Conservation (phyloP, 768 basidiomycete genomes). For the Dacryopinax spathularia region DNA sequence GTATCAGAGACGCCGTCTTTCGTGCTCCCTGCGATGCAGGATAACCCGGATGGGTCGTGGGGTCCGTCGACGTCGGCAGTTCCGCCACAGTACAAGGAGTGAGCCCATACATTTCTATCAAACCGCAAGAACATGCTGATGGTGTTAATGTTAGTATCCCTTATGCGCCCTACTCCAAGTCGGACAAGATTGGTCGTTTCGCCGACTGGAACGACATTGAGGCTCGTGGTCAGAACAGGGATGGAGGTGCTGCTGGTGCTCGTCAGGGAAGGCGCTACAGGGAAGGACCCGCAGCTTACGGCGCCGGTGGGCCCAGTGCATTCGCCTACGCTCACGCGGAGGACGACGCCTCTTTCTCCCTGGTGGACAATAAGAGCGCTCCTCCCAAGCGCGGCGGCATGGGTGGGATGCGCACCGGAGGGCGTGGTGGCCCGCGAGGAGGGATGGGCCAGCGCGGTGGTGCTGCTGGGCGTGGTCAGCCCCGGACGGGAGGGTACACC, state of each 20-base stretch:
- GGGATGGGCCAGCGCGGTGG: constrained; percentile 31
- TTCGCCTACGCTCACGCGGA: constrained; percentile 97
- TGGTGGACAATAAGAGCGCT: constrained; percentile 78
- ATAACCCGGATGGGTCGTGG: constrained; percentile 90
- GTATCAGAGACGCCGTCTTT: constrained; percentile 50
- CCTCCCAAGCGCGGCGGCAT: constrained; percentile 55
- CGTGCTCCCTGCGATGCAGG: constrained; percentile 71
- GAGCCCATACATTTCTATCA: constrained; percentile 12
- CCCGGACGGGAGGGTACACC: constrained; percentile 20
- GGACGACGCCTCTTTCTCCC: constrained; percentile 90
- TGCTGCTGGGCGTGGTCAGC: constrained; percentile 27
- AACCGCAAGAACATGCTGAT: background rate
- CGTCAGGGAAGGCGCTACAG: constrained; percentile 21
- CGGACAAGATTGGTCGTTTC: constrained; percentile 92
- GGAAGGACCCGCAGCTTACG: constrained; percentile 73
- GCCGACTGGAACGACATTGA: constrained; percentile 89
- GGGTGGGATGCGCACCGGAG: constrained; percentile 35
- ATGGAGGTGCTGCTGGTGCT: constrained; percentile 39
- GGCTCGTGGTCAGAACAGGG: constrained; percentile 29
- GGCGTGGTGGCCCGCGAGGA: constrained; percentile 31
- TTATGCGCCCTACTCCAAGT: constrained; percentile 96
- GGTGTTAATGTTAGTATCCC: constrained; percentile 44
- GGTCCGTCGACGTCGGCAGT: constrained; percentile 70
- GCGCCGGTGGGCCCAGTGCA: constrained; percentile 76
- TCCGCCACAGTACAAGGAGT: constrained; percentile 84